Conservation (phyloP, 2,329 filamentous ascomycete species). For the Fusarium domesticum region DNA sequence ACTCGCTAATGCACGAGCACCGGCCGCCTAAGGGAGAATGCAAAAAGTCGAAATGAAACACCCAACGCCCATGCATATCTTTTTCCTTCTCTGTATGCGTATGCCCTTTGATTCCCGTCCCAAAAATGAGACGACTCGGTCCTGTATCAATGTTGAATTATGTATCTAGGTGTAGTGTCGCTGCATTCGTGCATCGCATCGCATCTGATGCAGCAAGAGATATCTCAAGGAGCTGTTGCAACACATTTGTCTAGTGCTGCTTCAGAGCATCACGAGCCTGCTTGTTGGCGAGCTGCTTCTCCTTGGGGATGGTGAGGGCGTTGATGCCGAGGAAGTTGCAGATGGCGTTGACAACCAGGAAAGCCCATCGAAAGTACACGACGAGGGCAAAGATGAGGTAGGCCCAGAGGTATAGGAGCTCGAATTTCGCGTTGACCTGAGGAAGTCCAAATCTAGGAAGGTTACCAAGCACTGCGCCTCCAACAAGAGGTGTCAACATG, state of each 20-base stretch:
- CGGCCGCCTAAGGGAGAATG: constrained; percentile 21
- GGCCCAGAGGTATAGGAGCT: constrained; percentile 76
- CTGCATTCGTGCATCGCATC: not conserved
- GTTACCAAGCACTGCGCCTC: constrained; percentile 80
- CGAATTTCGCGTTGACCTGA: constrained; percentile 60
- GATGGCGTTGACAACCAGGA: constrained; percentile 84
- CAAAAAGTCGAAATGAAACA: constrained; percentile 21
- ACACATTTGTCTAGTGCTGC: constrained; percentile 27
- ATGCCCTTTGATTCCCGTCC: constrained; percentile 9
- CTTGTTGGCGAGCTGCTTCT: constrained; percentile 57
- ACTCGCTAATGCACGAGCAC: constrained; percentile 10
- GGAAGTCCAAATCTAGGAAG: constrained; percentile 72
- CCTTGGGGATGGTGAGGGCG: constrained; percentile 77
- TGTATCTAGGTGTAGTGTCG: not conserved
- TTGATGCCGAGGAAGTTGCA: constrained; percentile 92
- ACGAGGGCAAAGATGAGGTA: constrained; percentile 81
- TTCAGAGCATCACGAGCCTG: constrained; percentile 40
- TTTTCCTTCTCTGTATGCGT: constrained; percentile 21
- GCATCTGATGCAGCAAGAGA: not conserved
- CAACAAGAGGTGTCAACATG: constrained; percentile 81
- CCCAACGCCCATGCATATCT: constrained; percentile 29
- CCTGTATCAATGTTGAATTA: constrained; percentile 19
- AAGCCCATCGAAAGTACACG: constrained; percentile 93
- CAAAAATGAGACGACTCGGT: constrained; percentile 12
- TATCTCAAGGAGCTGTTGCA: not conserved